These are phyloP conservation scores for Venturia oleaginea DNA, from an alignment of 2,329 filamentous ascomycete species.

Conservation along the genomic window DNA sequence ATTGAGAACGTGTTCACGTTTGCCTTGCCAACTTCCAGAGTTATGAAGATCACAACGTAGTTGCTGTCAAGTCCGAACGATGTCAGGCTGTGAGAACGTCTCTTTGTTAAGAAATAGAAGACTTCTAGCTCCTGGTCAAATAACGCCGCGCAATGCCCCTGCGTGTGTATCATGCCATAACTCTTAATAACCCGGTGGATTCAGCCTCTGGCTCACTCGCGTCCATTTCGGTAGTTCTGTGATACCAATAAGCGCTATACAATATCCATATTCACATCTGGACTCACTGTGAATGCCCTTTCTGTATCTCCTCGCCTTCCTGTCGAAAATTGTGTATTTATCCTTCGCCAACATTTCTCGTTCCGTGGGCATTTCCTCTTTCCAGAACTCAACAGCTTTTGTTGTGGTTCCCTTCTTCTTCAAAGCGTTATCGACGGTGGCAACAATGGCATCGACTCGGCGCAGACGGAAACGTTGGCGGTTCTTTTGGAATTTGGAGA, in stretches of 20 bases:
- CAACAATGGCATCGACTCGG: constrained; percentile 77
- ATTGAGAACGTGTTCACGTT: no score
- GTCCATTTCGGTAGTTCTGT: constrained; percentile 30
- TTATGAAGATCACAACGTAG: background rate
- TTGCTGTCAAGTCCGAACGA: background rate
- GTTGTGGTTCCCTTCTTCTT: constrained; percentile 44
- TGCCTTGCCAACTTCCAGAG: no score
- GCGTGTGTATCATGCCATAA: background rate
- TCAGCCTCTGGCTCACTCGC: constrained; percentile 22
- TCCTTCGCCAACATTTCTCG: constrained; percentile 91
- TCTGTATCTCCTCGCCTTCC: constrained; percentile 88
- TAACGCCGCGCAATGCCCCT: constrained; percentile 5
- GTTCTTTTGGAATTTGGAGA: constrained; percentile 84
- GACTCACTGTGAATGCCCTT: constrained; percentile 94
- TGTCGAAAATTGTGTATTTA: constrained; percentile 97
- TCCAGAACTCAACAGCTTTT: constrained; percentile 78
- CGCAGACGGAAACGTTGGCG: constrained; percentile 76
- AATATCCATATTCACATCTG: background rate
- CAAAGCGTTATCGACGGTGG: constrained; percentile 60
- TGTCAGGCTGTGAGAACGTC: background rate
- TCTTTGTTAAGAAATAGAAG: no score
- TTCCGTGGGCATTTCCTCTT: constrained; percentile 90
- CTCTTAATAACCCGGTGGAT: constrained; percentile 17
- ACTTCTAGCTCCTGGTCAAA: background rate
- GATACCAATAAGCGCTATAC: background rate